phyloP scores from a whole-genome alignment of 495 filamentous ascomycete species.

The Penicillium desertorum region DNA sequence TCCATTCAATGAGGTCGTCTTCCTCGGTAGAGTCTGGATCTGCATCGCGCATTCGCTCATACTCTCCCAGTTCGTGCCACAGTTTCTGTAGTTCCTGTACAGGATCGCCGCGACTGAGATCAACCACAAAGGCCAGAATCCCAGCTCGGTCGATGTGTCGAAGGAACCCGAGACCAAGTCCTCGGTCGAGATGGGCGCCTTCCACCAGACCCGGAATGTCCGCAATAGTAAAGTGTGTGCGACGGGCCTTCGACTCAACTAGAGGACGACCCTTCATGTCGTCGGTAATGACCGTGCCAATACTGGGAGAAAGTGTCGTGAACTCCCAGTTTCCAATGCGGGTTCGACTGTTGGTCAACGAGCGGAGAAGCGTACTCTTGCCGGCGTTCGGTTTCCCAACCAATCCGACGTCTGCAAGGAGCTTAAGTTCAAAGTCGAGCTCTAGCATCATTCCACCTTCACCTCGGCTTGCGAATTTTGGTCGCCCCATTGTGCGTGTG shows the following conservation, averaged over 20 bases:
- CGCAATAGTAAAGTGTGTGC: slow-evolving; percentile 85
- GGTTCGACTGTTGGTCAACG: slow-evolving; percentile 79
- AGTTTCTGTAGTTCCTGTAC: slow-evolving; percentile 72
- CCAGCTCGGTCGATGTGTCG: slow-evolving; percentile 92
- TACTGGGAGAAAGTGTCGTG: slow-evolving; percentile 89
- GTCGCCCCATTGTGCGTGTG: slow-evolving; percentile 63
- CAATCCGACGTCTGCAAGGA: slow-evolving; percentile 90
- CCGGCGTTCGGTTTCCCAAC: slow-evolving; percentile 96
- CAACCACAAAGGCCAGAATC: slow-evolving; percentile 89
- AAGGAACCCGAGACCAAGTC: slow-evolving; percentile 86
- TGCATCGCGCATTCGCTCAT: slow-evolving; percentile 68
- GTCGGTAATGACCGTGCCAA: slow-evolving; percentile 92
- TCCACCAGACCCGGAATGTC: slow-evolving; percentile 93
- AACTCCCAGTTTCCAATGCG: slow-evolving; percentile 96
- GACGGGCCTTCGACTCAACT: slow-evolving; percentile 40
- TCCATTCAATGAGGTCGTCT: slow-evolving; percentile 34
- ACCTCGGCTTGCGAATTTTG: slow-evolving; percentile 85
- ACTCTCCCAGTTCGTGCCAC: slow-evolving; percentile 86
- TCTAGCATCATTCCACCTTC: slow-evolving; percentile 73
- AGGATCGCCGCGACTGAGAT: slow-evolving; percentile 77
- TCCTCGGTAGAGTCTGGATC: slow-evolving; percentile 54
- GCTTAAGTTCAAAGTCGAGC: slow-evolving; percentile 87
- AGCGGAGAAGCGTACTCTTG: slow-evolving; percentile 88
- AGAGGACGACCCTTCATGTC: slow-evolving; percentile 69
- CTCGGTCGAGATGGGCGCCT: slow-evolving; percentile 88